These are phyloP conservation scores for Cryptococcus neoformans DNA, from an alignment of 1,284 basidiomycete species.

Conservation along the genomic window DNA sequence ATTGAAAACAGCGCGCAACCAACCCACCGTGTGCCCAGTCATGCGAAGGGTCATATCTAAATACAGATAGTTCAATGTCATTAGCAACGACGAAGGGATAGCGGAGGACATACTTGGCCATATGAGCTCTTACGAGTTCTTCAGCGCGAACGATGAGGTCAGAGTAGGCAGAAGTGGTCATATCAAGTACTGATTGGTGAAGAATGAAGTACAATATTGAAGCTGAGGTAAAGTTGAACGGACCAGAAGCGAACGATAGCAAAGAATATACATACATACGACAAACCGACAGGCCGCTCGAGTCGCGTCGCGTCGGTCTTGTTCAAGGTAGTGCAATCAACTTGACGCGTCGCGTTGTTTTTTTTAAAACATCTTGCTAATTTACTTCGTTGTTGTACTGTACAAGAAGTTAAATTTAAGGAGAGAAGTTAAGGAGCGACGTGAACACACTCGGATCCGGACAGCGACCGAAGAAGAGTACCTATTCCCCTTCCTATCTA, in stretches of 20 bases:
- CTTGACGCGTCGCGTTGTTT: not conserved
- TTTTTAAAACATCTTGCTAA: too few relatives aligned
- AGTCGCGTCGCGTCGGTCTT: not conserved
- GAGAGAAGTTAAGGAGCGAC: too few relatives aligned
- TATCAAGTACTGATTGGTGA: not conserved
- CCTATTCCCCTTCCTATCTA: too few relatives aligned
- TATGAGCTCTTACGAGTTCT: constrained; percentile 66
- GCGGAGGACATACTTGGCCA: constrained; percentile 55
- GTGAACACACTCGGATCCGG: too few relatives aligned
- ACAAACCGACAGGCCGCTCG: too few relatives aligned
- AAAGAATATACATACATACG: too few relatives aligned
- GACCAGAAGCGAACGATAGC: not conserved
- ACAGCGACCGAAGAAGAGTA: too few relatives aligned
- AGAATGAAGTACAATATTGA: not conserved
- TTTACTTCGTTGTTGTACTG: too few relatives aligned
- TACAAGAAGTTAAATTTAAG: too few relatives aligned
- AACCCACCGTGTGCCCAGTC: constrained; percentile 77
- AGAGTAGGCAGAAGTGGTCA: not conserved
- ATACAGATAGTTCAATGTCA: not conserved
- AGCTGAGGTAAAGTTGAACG: not conserved
- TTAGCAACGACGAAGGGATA: not conserved
- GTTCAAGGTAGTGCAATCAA: not conserved
- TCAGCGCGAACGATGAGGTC: constrained; percentile 60
- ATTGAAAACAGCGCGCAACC: not conserved
- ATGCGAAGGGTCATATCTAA: constrained; percentile 80